Conservation (phyloP, 305 asterid genomes). For the Solanum chacoense region DNA sequence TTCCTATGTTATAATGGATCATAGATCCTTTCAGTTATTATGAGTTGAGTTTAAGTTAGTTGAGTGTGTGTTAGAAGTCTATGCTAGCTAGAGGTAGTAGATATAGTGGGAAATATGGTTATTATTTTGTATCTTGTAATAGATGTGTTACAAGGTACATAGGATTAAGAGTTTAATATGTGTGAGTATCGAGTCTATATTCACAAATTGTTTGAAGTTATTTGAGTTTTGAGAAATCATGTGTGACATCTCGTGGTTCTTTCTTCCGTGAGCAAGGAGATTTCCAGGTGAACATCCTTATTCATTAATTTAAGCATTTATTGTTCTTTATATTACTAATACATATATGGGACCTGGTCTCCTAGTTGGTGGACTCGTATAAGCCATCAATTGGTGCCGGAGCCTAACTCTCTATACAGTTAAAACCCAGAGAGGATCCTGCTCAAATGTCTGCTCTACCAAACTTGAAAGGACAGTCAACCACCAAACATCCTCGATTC, state of each 20-base stretch:
- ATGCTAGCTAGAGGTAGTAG: not conserved
- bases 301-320: not conserved
- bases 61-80: not conserved
- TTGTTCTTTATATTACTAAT: not conserved
- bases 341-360: not conserved
- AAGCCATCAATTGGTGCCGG: not conserved
- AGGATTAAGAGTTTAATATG: not conserved
- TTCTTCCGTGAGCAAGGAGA: not conserved
- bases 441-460: not conserved
- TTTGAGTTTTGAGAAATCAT: not conserved
- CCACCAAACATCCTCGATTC: not conserved
- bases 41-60: not conserved
- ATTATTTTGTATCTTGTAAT: not conserved
- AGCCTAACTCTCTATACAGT: not conserved
- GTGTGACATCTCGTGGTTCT: not conserved
- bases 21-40: not conserved
- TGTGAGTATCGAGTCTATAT: not conserved
- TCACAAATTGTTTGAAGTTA: not conserved
- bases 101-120: not conserved
- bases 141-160: not conserved
- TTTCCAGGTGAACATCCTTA: not conserved
- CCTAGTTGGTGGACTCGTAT: not conserved
- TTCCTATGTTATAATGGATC: not conserved
- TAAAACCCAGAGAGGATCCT: not conserved
- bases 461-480: not conserved